These are phyloP conservation scores for Candida sanyiensis DNA, from an alignment of 805 yeast genomes.

Conservation along the genomic window DNA sequence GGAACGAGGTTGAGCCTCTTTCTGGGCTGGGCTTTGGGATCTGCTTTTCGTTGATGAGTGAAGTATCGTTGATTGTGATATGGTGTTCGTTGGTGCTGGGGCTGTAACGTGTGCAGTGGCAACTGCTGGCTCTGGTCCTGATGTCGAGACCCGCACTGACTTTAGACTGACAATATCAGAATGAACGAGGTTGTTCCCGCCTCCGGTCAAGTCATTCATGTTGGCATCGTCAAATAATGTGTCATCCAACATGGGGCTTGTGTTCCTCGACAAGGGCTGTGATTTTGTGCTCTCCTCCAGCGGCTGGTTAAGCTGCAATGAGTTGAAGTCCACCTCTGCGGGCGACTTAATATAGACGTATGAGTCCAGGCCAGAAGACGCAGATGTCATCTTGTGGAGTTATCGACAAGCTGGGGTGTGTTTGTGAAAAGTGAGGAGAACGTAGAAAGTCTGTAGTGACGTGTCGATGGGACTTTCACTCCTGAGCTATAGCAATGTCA, in stretches of 20 bases:
- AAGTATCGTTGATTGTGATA: too few relatives aligned
- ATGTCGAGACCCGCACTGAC: too few relatives aligned
- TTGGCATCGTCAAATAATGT: not conserved
- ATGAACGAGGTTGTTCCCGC: not conserved
- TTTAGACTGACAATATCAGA: not conserved
- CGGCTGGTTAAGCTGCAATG: not conserved
- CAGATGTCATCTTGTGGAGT: not conserved
- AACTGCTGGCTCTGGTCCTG: too few relatives aligned
- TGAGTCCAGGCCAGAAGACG: constrained; percentile 4
- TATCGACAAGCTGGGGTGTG: not conserved
- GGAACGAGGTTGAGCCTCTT: not conserved
- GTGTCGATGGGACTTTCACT: constrained; percentile 3
- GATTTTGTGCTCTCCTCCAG: not conserved
- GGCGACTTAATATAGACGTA: constrained; percentile 3
- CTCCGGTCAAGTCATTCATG: not conserved
- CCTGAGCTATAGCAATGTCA: not conserved
- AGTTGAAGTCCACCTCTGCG: not conserved
- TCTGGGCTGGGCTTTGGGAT: not conserved
- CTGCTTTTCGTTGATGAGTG: not conserved
- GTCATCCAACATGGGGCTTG: constrained; percentile 2
- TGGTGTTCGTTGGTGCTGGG: not conserved
- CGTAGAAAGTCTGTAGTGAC: not conserved
- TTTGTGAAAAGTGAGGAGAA: too few relatives aligned
- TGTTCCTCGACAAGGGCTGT: not conserved
- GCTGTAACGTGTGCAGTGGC: not conserved